A percentile compares a stretch with the other conserved stretches of the same genome.
These are phyloP conservation scores for Laetiporus sulphureus DNA, from an alignment of 1,284 basidiomycete genomes.

Conservation along the genomic window DNA sequence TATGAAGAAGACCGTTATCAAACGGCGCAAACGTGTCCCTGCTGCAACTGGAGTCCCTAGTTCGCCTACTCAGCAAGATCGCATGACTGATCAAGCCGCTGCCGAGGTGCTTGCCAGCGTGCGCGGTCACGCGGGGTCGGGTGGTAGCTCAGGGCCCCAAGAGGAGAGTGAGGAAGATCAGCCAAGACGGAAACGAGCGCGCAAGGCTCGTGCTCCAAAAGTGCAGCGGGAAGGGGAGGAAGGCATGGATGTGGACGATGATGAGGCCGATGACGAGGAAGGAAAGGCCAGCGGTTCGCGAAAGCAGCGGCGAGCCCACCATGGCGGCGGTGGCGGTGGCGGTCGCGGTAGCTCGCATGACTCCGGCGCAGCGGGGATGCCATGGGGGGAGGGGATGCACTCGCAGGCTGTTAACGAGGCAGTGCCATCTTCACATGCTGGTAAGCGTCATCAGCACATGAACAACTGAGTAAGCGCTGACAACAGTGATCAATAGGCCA, in stretches of 20 bases:
- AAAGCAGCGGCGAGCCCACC: background rate
- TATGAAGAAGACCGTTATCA: conserved; percentile 99
- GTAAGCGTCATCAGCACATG: conserved; percentile 4
- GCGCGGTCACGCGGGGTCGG: conserved; percentile 36
- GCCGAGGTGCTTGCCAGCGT: conserved; percentile 79
- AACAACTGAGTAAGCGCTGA: no score
- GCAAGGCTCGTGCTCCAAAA: conserved; percentile 35
- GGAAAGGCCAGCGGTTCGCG: conserved; percentile 13
- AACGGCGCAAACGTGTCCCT: conserved; percentile 92
- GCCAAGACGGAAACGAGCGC: conserved; percentile 48
- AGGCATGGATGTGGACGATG: conserved; percentile 23
- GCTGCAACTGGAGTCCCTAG: conserved; percentile 46
- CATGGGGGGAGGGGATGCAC: conserved; percentile 21
- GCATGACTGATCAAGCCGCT: conserved; percentile 76
- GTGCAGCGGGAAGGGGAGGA: conserved; percentile 35
- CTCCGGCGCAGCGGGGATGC: conserved; percentile 13
- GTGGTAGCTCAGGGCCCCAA: conserved; percentile 35
- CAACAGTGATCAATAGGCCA: no score
- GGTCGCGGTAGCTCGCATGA: conserved; percentile 14
- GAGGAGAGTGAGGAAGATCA: conserved; percentile 54
- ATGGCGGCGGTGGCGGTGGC: background rate
- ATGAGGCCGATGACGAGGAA: conserved; percentile 53
- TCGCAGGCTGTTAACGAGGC: conserved; percentile 13
- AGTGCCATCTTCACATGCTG: conserved; percentile 11
- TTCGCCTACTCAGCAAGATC: conserved; percentile 28